A percentile compares a stretch with the other conserved stretches of the same genome.
Conservation (phyloP, 1,139 yeast genomes). For the Lodderomyces oxycetoniae region DNA sequence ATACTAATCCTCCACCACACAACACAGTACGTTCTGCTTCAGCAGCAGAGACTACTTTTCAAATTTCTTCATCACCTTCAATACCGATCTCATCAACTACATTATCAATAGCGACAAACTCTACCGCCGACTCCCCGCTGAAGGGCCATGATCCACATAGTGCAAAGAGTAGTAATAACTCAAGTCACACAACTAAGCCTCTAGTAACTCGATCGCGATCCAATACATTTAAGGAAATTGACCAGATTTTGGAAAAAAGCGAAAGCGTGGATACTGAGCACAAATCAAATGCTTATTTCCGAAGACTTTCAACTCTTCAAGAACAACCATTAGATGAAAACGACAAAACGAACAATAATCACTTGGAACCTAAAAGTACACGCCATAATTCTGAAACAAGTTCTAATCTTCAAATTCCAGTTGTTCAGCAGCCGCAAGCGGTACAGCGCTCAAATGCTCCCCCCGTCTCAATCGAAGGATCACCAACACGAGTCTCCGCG, state of each 20-base stretch:
- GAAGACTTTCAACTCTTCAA: constrained; percentile 64
- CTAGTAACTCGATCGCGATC: constrained; percentile 30
- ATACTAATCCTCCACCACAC: constrained; percentile 1
- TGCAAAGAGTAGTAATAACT: constrained; percentile 6
- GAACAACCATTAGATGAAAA: constrained; percentile 46
- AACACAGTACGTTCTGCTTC: constrained; percentile 16
- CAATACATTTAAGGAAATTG: constrained; percentile 38
- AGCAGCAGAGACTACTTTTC: constrained; percentile 19
- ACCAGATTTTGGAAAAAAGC: constrained; percentile 35
- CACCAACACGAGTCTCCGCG: constrained; percentile 10
- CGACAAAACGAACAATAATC: constrained; percentile 5
- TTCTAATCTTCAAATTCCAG: constrained; percentile 1
- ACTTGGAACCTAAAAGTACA: constrained; percentile 4
- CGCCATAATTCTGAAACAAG: constrained; percentile 8
- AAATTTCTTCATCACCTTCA: constrained; percentile 11
- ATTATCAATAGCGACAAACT: constrained; percentile 1
- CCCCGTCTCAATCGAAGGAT: constrained; percentile 4
- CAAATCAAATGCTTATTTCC: constrained; percentile 63
- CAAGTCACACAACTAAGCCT: neutral
- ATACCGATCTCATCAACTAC: constrained; percentile 8
- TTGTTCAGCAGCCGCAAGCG: constrained; percentile 1
- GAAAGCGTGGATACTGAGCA: constrained; percentile 42
- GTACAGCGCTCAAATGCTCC: constrained; percentile 2
- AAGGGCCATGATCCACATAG: constrained; percentile 9
- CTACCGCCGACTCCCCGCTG: constrained; percentile 14